Evolutionary conservation across 306 rosid genomes (phyloP), one percentile per base, ranked within the genome.

Genomic region (Cucurbita argyrosperma): DNA sequence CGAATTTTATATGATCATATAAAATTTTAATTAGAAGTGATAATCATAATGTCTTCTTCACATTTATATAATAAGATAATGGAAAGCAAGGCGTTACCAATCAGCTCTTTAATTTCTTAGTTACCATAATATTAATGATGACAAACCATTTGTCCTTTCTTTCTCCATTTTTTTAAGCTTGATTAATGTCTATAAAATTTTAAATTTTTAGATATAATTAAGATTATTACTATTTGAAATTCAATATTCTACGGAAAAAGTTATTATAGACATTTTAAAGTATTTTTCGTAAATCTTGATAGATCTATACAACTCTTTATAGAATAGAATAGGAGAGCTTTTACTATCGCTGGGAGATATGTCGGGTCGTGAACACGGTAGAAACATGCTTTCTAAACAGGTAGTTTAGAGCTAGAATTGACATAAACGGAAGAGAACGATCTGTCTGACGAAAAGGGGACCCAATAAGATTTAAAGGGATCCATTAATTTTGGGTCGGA

Each of bases 311-410:
- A 1, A 3, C 0, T 26, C 30, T 26, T 26, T 2, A 26, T 1
- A 2, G 3, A 26, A 26, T 26, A 26, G 30, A 30, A 30, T 4
- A 3, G 4, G 35, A 26, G 30, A 30, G 35, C 2, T 30, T 30
- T 0, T 30, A 30, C 4, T 30, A 30, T 0, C 0, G 35, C 35
- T 30, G 4, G 35, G 0, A 30, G 35, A 0, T 1, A 1, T 0
- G 35, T 30, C 0, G 35, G 4, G 35, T 1, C 1, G 35, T 30
- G 4, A 30, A 30, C 35, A 2, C 4, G 4, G 35, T 30, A 2
- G 4, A 2, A 30, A 30, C 35, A 4, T 0, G 26, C 26, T 1
- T 21, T 1, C 26, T 26, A 26, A 26, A 21, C 1, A 21, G 23
- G 21, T 19, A 19, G 21, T 19, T 19, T 19, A 19, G 21, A 19